A percentile compares a stretch with the other conserved stretches of the same genome.
phyloP scores from a whole-genome alignment of 176 grass and related monocot genomes.

The Tillandsia leiboldiana region DNA sequence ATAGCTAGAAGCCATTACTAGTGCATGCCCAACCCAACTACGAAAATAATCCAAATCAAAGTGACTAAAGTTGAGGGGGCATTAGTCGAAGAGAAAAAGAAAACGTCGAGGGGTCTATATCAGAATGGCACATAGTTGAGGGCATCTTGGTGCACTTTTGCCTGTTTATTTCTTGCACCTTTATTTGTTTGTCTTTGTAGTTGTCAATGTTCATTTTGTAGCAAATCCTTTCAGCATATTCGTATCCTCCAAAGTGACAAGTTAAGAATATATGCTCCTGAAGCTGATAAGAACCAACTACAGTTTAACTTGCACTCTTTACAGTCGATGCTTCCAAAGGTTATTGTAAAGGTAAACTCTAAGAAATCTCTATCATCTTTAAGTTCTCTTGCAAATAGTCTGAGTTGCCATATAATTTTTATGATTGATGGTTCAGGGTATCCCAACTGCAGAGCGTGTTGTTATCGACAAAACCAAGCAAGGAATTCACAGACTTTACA shows the following conservation, averaged over 20 bases:
- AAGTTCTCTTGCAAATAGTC: background rate
- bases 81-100: no score
- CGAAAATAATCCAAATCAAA: no score
- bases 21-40: no score
- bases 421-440: constrained; percentile 48
- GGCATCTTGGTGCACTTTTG: no score
- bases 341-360: constrained; percentile 75
- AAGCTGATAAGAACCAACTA: constrained; percentile 61
- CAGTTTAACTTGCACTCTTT: constrained; percentile 68
- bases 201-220: constrained; percentile 6
- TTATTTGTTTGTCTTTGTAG: constrained; percentile 7
- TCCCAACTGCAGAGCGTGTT: constrained; percentile 77
- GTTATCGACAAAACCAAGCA: constrained; percentile 37
- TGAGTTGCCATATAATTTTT: constrained; percentile 10
- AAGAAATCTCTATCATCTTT: constrained; percentile 7
- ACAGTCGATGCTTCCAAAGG: constrained; percentile 72
- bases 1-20: no score
- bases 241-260: constrained; percentile 44
- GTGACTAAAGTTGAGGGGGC: no score
- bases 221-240: constrained; percentile 44
- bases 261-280: constrained; percentile 70
- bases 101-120: no score
- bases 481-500: constrained; percentile 38
- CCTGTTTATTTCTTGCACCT: background rate
- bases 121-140: no score